phyloP scores from a whole-genome alignment of 768 basidiomycete species.

The Obba rivulosa region DNA sequence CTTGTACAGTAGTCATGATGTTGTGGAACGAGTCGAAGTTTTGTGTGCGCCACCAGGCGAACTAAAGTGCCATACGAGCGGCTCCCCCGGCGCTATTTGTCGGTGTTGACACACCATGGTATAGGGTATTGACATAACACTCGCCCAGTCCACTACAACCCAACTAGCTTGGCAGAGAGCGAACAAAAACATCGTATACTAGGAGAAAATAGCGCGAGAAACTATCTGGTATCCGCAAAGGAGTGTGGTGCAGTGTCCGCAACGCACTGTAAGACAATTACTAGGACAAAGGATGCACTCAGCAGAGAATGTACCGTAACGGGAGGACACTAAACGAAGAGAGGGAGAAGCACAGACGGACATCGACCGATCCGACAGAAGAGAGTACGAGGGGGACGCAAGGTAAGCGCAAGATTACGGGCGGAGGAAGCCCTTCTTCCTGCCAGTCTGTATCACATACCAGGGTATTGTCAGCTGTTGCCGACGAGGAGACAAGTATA shows the following conservation, averaged over 20 bases:
- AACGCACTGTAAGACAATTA: conserved; percentile 15
- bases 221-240: conserved; percentile 25
- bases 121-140: conserved; percentile 25
- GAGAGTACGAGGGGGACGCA: conserved; percentile 23
- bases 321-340: conserved; percentile 28
- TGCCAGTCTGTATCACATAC: conserved; percentile 39
- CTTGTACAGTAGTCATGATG: conserved; percentile 64
- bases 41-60: neutral
- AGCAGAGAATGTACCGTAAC: conserved; percentile 38
- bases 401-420: conserved; percentile 35
- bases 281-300: conserved; percentile 17
- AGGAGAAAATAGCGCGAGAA: conserved; percentile 15
- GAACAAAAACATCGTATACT: conserved; percentile 16
- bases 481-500: conserved; percentile 1
- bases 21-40: conserved; percentile 9
- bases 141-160: conserved; percentile 20
- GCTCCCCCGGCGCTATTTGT: conserved; percentile 17
- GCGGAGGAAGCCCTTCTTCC: conserved; percentile 76
- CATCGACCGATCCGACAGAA: conserved; percentile 21
- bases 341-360: conserved; percentile 6
- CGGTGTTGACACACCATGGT: conserved; percentile 21
- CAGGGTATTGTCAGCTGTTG: neutral
- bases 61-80: neutral
- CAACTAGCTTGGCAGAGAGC: conserved; percentile 17
- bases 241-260: conserved; percentile 48